Evolutionary conservation across 345 rosid genomes (phyloP).

Genomic region (Turnera subulata): DNA sequence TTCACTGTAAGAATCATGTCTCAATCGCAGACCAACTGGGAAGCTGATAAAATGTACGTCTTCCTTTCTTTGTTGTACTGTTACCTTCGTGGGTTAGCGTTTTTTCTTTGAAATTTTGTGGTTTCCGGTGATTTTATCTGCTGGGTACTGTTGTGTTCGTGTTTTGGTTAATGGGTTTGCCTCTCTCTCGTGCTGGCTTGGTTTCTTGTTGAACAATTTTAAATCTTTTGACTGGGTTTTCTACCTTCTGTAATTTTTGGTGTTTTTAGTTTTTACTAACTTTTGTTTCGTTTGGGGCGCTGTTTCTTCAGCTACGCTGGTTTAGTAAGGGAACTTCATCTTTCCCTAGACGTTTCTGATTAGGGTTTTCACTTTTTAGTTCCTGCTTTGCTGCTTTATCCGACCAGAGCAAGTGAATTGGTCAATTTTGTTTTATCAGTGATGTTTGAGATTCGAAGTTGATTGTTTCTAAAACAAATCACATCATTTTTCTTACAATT

Average conservation of each 20-base stretch:
- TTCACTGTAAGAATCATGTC: too few relatives aligned
- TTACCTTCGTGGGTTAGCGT: background rate
- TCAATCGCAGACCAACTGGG: slow-evolving; percentile 95
- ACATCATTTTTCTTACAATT: too few relatives aligned
- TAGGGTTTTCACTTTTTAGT: background rate
- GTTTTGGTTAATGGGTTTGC: background rate
- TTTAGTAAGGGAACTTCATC: background rate
- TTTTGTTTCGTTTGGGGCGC: background rate
- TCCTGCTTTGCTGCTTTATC: too few relatives aligned
- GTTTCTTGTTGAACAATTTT: background rate
- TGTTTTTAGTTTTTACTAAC: background rate
- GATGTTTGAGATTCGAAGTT: too few relatives aligned
- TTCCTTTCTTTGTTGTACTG: background rate
- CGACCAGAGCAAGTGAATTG: too few relatives aligned
- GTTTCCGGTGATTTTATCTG: background rate
- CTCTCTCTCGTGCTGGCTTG: background rate
- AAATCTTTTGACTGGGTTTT: background rate
- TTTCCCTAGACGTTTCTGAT: background rate
- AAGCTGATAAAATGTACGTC: slow-evolving; percentile 94
- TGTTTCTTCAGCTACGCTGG: background rate
- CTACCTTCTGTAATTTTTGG: background rate
- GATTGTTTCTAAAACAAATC: too few relatives aligned
- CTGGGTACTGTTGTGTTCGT: background rate
- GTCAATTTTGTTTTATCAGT: too few relatives aligned
- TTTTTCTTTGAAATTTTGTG: background rate